Evolutionary conservation across 148 eudicot species (phyloP).

Genomic region (Vaccinium macrocarpon): DNA sequence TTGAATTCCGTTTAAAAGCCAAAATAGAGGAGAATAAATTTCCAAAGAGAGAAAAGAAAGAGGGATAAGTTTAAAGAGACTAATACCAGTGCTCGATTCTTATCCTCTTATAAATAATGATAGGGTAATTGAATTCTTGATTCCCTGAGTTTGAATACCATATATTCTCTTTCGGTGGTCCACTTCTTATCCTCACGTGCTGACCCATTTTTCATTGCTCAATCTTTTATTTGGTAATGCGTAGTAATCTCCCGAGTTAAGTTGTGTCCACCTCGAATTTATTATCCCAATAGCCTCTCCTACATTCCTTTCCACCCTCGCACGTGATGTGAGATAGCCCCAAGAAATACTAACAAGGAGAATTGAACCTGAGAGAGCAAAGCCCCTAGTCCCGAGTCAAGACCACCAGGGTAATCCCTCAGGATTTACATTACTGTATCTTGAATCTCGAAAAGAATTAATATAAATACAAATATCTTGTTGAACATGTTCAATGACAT

Average conservation of each 20-base stretch:
- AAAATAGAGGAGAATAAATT: neutral
- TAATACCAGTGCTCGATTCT: neutral
- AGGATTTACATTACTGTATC: too few relatives aligned
- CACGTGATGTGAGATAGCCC: too few relatives aligned
- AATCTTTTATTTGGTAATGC: neutral
- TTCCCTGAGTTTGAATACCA: neutral
- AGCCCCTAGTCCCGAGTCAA: too few relatives aligned
- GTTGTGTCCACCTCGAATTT: too few relatives aligned
- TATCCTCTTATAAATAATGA: neutral
- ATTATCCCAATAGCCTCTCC: too few relatives aligned
- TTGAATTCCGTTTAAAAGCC: neutral
- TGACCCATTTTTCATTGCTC: neutral
- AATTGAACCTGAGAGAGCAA: too few relatives aligned
- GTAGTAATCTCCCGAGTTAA: too few relatives aligned
- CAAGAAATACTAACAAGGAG: too few relatives aligned
- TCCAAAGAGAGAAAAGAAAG: neutral
- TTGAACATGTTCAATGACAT: neutral
- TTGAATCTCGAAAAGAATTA: too few relatives aligned
- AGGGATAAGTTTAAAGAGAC: neutral
- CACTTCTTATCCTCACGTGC: neutral
- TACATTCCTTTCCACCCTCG: too few relatives aligned
- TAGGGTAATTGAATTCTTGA: neutral
- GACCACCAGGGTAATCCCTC: too few relatives aligned
- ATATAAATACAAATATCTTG: neutral
- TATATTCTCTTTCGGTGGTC: neutral